A percentile compares a stretch with the other conserved stretches of the same genome.
Conservation (phyloP, 257 asterid species). For the Lithospermum erythrorhizon region DNA sequence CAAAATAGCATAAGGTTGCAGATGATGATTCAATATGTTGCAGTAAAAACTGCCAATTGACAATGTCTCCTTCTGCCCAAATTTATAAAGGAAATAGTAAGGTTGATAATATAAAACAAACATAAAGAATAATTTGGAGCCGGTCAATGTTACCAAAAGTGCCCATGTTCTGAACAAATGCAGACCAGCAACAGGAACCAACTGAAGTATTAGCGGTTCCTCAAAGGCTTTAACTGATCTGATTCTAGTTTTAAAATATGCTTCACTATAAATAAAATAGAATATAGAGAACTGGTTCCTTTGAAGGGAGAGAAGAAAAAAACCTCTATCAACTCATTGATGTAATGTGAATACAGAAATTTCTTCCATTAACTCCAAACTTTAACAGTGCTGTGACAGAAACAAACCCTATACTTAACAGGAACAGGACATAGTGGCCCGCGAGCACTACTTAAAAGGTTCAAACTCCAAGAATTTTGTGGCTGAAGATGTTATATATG, state of each 20-base stretch:
- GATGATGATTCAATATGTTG: slow-evolving; percentile 13
- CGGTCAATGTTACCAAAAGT: slow-evolving; percentile 7
- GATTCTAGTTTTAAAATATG: slow-evolving; percentile 1
- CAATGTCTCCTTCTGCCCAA: slow-evolving; percentile 15
- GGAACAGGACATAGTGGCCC: slow-evolving; percentile 12
- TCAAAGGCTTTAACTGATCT: slow-evolving; percentile 22
- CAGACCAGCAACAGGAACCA: slow-evolving; percentile 29
- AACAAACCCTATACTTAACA: slow-evolving; percentile 17
- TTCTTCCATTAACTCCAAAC: slow-evolving; percentile 28
- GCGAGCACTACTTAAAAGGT: slow-evolving; percentile 12
- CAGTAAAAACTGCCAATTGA: too few relatives aligned
- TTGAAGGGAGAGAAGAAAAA: background rate
- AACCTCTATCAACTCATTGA: slow-evolving; percentile 20
- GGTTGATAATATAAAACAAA: background rate
- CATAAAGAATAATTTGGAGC: slow-evolving; percentile 2
- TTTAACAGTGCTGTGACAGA: slow-evolving; percentile 27
- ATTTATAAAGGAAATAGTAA: slow-evolving; percentile 3
- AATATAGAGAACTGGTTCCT: background rate
- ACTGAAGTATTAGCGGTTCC: slow-evolving; percentile 20
- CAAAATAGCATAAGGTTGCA: slow-evolving; percentile 27
- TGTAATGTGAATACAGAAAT: slow-evolving; percentile 19
- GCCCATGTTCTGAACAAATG: slow-evolving; percentile 21
- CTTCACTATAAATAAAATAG: background rate
- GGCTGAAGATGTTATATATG: slow-evolving; percentile 11
- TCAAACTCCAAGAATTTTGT: slow-evolving; percentile 25